phyloP scores from a whole-genome alignment of 208 protist genomes.

The Crithidia acanthocephali region DNA sequence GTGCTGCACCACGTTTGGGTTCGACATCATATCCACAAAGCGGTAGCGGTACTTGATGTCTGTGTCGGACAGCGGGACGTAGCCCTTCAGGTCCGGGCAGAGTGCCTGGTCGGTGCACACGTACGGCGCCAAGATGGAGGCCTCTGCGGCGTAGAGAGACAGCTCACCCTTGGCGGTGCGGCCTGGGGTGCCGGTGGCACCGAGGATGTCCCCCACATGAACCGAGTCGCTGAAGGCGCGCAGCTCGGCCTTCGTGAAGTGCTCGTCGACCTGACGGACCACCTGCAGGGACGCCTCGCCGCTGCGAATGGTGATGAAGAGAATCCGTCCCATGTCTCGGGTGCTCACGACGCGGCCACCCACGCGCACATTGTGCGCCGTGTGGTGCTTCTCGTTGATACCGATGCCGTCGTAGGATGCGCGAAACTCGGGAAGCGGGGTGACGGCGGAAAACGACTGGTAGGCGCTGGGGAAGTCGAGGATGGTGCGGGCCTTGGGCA shows the following conservation, averaged over 20 bases:
- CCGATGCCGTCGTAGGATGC: constrained; percentile 45
- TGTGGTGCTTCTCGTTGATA: constrained; percentile 7
- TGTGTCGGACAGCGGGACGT: constrained; percentile 64
- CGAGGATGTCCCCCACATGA: constrained; percentile 87
- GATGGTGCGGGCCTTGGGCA: constrained; percentile 36
- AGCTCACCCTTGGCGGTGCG: constrained; percentile 88
- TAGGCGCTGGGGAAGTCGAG: constrained; percentile 64
- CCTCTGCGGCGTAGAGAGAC: constrained; percentile 62
- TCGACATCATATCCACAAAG: constrained; percentile 91
- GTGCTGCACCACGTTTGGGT: constrained; percentile 44
- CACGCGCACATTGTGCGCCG: constrained; percentile 49
- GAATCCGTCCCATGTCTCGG: constrained; percentile 85
- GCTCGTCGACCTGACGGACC: constrained; percentile 55
- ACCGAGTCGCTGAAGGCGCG: constrained; percentile 51
- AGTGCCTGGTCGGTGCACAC: constrained; percentile 85
- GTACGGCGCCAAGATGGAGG: constrained; percentile 80
- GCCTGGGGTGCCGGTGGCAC: constrained; percentile 72
- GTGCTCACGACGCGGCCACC: constrained; percentile 75
- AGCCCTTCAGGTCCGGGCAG: constrained; percentile 78
- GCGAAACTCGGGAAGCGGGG: constrained; percentile 51
- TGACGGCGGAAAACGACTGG: constrained; percentile 60
- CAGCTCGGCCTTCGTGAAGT: constrained; percentile 58
- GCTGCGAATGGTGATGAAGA: constrained; percentile 82
- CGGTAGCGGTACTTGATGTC: constrained; percentile 90
- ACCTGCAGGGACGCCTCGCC: constrained; percentile 75